Evolutionary conservation across 768 basidiomycete genomes (phyloP), one percentile per base, ranked within the genome.

Genomic region (Daedaleopsis nitida): DNA sequence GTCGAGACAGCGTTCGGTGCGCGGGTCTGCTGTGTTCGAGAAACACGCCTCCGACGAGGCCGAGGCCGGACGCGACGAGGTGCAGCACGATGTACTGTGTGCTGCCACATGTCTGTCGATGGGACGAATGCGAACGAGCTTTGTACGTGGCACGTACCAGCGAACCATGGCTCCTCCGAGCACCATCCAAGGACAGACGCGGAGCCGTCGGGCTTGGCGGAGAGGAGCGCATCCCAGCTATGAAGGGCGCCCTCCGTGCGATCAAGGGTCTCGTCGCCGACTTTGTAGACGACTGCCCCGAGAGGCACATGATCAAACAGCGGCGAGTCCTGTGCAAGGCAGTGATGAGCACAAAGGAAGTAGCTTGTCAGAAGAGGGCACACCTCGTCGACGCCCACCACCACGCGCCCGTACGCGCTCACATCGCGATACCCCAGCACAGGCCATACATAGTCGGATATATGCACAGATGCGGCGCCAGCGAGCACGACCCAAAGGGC

Each of bases 241-340:
- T 82, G 75, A 23, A 72, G 61, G 17, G 39, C 65, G 37, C 53
- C 69, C 62, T 42, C 64, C 51, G 54, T 48, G 16, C 68, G 62
- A 52, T 65, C 77, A 38, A 93, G 75, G 0, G 74, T 51, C 1
- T 74, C 72, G 70, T 94, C 93, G 62, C 94, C 89, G 21, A 94
- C 66, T 48, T 78, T 74, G 5, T 83, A 86, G 52, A 95, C 78
- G 5, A 93, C 66, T 3, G 84, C 76, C 7, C 88, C 88, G 12
- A 77, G 66, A 1, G 77, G 75, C 16, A 94, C 73, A 68, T 90
- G 80, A 0, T 69, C 70, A n/a, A 74, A 70, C 44, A 95, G 72
- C 13, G 87, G 83, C 0, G 92, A 93, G 48, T 76, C 77, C 87
- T 92, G 45, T 45, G 13, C 17, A 10, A 34, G 44, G 27, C 7